Evolutionary conservation across 441 rosid genomes (phyloP).

Genomic region (Adansonia rubrostipa): DNA sequence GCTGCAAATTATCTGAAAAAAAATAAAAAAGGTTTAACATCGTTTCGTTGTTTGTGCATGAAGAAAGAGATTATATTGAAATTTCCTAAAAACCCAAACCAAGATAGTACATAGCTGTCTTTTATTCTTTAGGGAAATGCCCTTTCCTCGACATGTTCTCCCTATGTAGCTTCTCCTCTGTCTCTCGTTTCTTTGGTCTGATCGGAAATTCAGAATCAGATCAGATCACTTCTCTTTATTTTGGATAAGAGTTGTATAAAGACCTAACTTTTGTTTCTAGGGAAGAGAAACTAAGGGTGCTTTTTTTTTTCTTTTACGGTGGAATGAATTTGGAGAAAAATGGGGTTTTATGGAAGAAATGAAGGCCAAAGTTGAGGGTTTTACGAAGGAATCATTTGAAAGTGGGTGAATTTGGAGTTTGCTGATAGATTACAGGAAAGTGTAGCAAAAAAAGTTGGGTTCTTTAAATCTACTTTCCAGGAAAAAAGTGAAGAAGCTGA

Average conservation of each 20-base stretch:
- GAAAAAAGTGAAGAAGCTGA: conserved; percentile 21
- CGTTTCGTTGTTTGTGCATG: conserved; percentile 9
- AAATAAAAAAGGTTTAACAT: background rate
- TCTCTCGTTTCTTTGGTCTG: conserved; percentile 17
- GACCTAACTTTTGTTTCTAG: background rate
- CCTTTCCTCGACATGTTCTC: conserved; percentile 19
- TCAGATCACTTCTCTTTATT: conserved; percentile 16
- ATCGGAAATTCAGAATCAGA: conserved; percentile 5
- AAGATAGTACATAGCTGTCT: conserved; percentile 26
- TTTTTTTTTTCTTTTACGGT: background rate
- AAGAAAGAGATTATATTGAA: conserved; percentile 4
- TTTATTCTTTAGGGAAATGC: conserved; percentile 20
- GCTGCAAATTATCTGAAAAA: background rate
- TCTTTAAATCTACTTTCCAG: background rate
- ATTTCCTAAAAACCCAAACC: conserved; percentile 20
- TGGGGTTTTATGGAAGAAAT: background rate
- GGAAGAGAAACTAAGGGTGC: background rate
- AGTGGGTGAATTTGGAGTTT: conserved; percentile 15
- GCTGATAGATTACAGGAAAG: background rate
- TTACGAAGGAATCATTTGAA: conserved; percentile 3
- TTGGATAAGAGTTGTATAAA: background rate
- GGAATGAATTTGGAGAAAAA: conserved; percentile 12
- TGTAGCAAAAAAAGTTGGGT: background rate
- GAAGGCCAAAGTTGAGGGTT: background rate
- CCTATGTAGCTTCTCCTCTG: conserved; percentile 1